Evolutionary conservation across 192 early-diverging fungal species (phyloP).

Genomic region (Entomortierella lignicola): DNA sequence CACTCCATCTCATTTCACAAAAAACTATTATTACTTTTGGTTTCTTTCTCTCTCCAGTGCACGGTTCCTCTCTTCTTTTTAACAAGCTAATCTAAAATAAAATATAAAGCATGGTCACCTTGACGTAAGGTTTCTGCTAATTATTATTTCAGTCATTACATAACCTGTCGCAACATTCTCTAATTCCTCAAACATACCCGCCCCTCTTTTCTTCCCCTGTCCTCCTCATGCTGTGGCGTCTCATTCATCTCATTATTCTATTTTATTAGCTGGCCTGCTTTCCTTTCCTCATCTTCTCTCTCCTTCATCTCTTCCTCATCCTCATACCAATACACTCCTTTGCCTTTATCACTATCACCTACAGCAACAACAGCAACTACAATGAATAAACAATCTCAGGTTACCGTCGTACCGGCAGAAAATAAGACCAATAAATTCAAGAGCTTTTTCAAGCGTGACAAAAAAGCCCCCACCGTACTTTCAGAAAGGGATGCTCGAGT

Average conservation of each 20-base stretch:
- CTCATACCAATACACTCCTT: conserved; percentile 11
- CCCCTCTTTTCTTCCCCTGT: not conserved
- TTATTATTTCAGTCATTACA: not conserved
- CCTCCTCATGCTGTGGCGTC: not conserved
- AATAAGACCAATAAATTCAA: conserved; percentile 20
- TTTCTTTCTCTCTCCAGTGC: not conserved
- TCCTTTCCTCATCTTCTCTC: not conserved
- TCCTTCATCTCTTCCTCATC: conserved; percentile 1
- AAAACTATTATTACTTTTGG: no score
- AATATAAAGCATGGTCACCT: conserved; percentile 22
- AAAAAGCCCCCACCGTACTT: conserved; percentile 20
- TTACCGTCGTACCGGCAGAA: conserved; percentile 7
- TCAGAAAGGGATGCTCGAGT: conserved; percentile 31
- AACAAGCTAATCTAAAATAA: not conserved
- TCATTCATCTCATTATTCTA: not conserved
- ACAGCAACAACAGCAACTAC: not conserved
- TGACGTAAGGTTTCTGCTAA: conserved; percentile 23
- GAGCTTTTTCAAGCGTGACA: conserved; percentile 26
- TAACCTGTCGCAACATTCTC: not conserved
- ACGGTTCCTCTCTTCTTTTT: not conserved
- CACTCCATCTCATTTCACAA: no score
- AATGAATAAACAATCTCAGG: not conserved
- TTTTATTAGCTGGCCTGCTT: not conserved
- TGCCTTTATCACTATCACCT: not conserved
- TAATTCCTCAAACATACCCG: not conserved